Base-by-base conservation (phyloP, 2,329 filamentous ascomycete species). In the Colletotrichum sp. region DNA sequence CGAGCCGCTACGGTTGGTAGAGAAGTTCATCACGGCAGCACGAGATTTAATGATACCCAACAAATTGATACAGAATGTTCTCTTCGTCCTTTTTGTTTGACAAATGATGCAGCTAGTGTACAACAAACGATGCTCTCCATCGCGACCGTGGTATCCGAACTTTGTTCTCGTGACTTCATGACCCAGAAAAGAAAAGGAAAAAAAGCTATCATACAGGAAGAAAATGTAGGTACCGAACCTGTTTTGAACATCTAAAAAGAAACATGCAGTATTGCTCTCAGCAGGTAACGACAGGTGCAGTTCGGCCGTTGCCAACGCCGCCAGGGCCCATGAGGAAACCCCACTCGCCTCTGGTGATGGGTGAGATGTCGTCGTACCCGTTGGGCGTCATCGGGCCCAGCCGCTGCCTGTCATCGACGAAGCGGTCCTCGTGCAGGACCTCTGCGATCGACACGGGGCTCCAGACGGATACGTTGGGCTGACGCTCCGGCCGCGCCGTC, bases 1-100 rank as follows among this genome's bases (percentile, higher is more conserved):
- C 94, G 6, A 93, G 91, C 74, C 92, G 92, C 80, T 98, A 98
- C 86, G 96, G 96, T 7, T 98, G 95, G 95, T 87, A 85, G 78
- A 57, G 52, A 65, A 28, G 65, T 32, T 52, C n/a, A 9, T 34
- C 62, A 64, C 34, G 18, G 26, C 26, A 49, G 26, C 26, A 28
- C 34, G n/a, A 52, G 30, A 39, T 10, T 52, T 52, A 52, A 73
- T 71, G 75, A 77, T 77, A 76, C 75, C 75, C 75, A 52, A 10
- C 62, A 26, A 75, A 24, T 21, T 77, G 34, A 69, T 57, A 55
- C n/a, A 8, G 8, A 44, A 32, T 28, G 26, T 63, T 36, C 34
- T 24, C 13, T 59, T 9, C 13, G 49, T 9, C 39, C 55, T 39
- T n/a, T 39, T 34, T 32, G 10, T 63, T 34, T 36, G 18, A n/a